Conservation (phyloP, 2,329 filamentous ascomycete genomes). For the Achaetomium macrosporum region DNA sequence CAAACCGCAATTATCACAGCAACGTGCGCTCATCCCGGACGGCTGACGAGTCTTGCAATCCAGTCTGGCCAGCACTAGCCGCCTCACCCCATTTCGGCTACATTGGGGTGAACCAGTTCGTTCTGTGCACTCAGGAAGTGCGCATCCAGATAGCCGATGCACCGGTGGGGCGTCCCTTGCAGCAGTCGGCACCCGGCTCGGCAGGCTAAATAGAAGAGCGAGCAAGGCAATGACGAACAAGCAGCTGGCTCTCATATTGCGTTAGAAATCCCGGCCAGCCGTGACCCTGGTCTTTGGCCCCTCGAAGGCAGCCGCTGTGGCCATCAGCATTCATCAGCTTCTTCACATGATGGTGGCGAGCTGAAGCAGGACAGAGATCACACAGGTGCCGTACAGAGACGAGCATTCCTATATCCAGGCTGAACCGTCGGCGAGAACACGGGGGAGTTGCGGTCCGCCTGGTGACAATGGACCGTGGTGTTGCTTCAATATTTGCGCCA, state of each 20-base stretch:
- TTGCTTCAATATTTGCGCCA: neutral
- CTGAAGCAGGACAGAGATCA: neutral
- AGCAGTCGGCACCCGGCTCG: constrained; percentile 14
- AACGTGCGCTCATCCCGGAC: neutral
- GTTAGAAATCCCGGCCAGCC: neutral
- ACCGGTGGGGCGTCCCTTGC: constrained; percentile 22
- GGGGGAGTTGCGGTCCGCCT: neutral
- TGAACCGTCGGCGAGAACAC: neutral
- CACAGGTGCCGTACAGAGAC: neutral
- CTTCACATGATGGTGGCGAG: neutral
- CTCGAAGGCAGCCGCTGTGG: neutral
- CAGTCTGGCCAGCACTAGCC: neutral
- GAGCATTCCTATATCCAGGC: neutral
- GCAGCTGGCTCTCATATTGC: neutral
- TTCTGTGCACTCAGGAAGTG: neutral
- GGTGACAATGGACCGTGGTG: neutral
- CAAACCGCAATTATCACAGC: neutral
- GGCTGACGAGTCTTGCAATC: constrained; percentile 9
- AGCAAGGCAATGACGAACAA: constrained; percentile 5
- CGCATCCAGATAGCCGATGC: constrained; percentile 1
- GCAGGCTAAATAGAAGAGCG: constrained; percentile 21
- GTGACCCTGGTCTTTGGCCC: constrained; percentile 16
- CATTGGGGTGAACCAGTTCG: neutral
- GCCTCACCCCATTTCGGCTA: constrained; percentile 9
- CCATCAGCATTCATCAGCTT: constrained; percentile 3